Percentiles rank a stretch among this genome's conserved stretches.
phyloP scores from a whole-genome alignment of 225 moss, liverwort and hornwort species.

The Pleurozium schreberi region DNA sequence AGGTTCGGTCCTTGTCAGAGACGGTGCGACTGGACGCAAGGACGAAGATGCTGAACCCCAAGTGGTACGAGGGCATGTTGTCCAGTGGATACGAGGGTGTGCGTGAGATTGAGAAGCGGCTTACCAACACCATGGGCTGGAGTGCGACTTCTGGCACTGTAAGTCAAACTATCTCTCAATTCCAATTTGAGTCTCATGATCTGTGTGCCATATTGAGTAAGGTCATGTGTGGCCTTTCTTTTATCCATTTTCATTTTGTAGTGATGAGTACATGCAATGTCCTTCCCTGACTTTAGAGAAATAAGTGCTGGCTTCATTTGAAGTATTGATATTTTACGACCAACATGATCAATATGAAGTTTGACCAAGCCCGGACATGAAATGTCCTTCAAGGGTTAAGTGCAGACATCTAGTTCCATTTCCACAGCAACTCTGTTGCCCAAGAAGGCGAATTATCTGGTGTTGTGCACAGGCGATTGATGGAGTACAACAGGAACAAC shows the following conservation, averaged over 20 bases:
- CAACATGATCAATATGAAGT: background rate
- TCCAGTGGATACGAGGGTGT: slow-evolving; percentile 98
- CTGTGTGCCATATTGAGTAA: background rate
- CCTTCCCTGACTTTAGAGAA: background rate
- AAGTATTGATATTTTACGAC: background rate
- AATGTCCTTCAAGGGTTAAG: too few relatives aligned
- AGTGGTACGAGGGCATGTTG: slow-evolving; percentile 99
- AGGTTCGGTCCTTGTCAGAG: slow-evolving; percentile 89
- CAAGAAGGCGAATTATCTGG: too few relatives aligned
- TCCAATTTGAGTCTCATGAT: background rate
- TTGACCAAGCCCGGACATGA: too few relatives aligned
- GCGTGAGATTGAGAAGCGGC: slow-evolving; percentile 93
- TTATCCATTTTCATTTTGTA: background rate
- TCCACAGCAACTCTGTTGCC: too few relatives aligned
- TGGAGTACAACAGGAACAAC: too few relatives aligned
- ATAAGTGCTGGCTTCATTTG: background rate
- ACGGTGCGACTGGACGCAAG: slow-evolving; percentile 90
- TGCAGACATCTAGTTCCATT: too few relatives aligned
- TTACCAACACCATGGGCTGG: slow-evolving; percentile 99
- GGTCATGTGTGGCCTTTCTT: background rate
- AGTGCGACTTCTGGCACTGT: slow-evolving; percentile 92
- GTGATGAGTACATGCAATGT: background rate
- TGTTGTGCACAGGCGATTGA: too few relatives aligned
- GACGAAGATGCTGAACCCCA: slow-evolving; percentile 97
- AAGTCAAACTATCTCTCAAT: background rate